Percentiles rank a stretch among this genome's conserved stretches.
Conservation (phyloP, 2,329 filamentous ascomycete species). For the Capronia americana region DNA sequence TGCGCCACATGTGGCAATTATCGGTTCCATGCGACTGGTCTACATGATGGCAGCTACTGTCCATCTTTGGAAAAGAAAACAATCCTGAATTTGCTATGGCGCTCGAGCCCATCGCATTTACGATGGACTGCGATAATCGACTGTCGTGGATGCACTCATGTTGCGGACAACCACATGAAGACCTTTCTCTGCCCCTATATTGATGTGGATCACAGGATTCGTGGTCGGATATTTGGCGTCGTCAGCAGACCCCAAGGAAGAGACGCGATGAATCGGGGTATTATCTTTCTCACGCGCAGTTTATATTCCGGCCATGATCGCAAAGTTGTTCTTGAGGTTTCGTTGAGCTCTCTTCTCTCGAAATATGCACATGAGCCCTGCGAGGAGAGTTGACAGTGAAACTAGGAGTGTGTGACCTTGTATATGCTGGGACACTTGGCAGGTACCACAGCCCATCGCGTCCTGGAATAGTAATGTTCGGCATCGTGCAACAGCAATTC, state of each 20-base stretch:
- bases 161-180: neutral
- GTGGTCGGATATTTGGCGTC: neutral
- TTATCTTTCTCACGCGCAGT: neutral
- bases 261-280: neutral
- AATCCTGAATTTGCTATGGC: neutral
- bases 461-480: neutral
- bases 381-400: neutral
- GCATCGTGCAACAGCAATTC: neutral
- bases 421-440: neutral
- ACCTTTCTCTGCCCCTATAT: neutral
- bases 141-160: neutral
- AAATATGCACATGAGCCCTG: neutral
- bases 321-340: neutral
- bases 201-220: conserved; percentile 1
- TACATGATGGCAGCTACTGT: neutral
- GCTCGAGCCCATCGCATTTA: neutral
- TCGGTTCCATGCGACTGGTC: neutral
- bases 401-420: conserved; percentile 8
- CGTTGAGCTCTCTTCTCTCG: neutral
- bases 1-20: conserved; percentile 4
- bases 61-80: neutral
- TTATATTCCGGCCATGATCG: neutral
- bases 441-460: neutral
- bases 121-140: neutral
- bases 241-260: neutral